Evolutionary conservation across 768 basidiomycete genomes (phyloP).

Genomic region (Termitomyces sp.): DNA sequence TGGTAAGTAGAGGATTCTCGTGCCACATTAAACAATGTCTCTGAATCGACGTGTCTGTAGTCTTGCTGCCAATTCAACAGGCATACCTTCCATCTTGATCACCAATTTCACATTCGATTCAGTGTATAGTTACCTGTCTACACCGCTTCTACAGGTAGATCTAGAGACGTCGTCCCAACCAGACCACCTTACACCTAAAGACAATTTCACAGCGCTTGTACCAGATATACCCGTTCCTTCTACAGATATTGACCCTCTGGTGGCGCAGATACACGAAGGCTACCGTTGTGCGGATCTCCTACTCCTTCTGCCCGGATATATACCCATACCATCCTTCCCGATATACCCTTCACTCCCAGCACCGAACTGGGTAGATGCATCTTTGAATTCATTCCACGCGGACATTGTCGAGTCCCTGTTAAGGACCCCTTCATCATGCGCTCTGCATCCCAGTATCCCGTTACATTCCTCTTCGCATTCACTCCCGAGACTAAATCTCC

Average conservation of each 20-base stretch:
- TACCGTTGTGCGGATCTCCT: constrained; percentile 72
- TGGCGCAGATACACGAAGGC: constrained; percentile 59
- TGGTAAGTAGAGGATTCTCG: constrained; percentile 44
- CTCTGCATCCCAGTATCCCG: constrained; percentile 41
- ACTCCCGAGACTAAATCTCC: constrained; percentile 12
- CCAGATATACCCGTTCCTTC: constrained; percentile 55
- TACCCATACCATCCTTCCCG: constrained; percentile 75
- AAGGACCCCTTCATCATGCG: constrained; percentile 22
- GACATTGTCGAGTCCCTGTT: constrained; percentile 42
- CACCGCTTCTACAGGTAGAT: constrained; percentile 43
- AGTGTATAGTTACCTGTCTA: constrained; percentile 73
- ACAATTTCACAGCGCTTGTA: constrained; percentile 26
- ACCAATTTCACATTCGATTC: constrained; percentile 88
- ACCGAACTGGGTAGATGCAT: constrained; percentile 56
- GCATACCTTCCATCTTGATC: constrained; percentile 67
- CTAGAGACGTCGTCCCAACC: constrained; percentile 16
- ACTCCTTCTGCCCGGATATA: constrained; percentile 65
- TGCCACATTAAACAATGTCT: not conserved
- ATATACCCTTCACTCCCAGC: constrained; percentile 53
- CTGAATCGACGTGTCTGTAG: constrained; percentile 28
- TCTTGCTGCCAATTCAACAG: constrained; percentile 59
- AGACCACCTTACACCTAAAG: constrained; percentile 7
- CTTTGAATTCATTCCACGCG: constrained; percentile 40
- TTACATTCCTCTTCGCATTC: constrained; percentile 23
- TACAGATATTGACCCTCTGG: constrained; percentile 51